These are phyloP conservation scores for Kalmusia sp. DNA, from an alignment of 2,329 filamentous ascomycete species.

Conservation along the genomic window DNA sequence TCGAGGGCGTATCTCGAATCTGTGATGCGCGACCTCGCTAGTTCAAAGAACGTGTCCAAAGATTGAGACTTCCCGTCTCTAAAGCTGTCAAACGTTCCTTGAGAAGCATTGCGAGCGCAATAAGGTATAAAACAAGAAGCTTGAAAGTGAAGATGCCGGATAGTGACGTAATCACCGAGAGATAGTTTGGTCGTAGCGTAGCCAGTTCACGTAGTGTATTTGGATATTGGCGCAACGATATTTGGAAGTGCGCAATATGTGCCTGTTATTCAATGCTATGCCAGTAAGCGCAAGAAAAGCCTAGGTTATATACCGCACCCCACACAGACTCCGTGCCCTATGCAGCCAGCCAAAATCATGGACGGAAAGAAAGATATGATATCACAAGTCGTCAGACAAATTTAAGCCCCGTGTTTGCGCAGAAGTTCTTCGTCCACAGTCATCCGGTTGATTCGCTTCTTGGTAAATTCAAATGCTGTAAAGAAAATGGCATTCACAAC, in stretches of 20 bases:
- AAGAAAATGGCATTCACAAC: slow-evolving; percentile 90
- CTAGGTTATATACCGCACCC: slow-evolving; percentile 9
- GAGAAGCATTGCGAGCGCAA: no score
- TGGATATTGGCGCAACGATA: not conserved
- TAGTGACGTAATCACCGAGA: no score
- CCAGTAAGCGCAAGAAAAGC: not conserved
- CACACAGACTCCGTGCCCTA: slow-evolving; percentile 28
- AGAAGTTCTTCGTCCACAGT: slow-evolving; percentile 46
- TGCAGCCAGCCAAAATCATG: slow-evolving; percentile 20
- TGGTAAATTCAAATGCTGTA: slow-evolving; percentile 84
- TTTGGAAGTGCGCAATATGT: not conserved
- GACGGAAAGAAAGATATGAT: slow-evolving; percentile 5
- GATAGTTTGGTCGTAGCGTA: no score
- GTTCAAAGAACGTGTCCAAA: no score
- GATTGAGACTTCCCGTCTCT: no score
- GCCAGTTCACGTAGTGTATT: not conserved
- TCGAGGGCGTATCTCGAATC: no score
- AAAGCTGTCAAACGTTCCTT: no score
- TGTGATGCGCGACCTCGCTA: no score
- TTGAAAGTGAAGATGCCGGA: no score
- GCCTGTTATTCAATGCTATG: slow-evolving; percentile 16
- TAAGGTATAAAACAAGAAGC: no score
- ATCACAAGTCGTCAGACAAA: slow-evolving; percentile 5
- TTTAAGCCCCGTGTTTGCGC: slow-evolving; percentile 31
- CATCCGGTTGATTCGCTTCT: slow-evolving; percentile 61